Evolutionary conservation across 768 basidiomycete genomes (phyloP).

Genomic region (Kwoniella sp.): DNA sequence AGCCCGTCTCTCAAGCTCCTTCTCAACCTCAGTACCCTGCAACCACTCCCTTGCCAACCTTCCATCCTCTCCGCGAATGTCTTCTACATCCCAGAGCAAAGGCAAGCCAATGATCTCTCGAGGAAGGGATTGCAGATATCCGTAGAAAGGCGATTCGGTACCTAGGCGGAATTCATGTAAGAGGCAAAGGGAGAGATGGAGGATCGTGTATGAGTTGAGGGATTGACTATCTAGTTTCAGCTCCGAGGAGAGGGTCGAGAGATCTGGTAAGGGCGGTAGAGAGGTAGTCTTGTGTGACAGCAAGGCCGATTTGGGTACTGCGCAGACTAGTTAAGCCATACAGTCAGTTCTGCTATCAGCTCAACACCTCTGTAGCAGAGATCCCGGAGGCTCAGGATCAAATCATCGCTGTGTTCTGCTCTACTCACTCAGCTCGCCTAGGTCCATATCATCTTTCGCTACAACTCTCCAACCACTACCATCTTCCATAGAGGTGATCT

Average conservation of each 20-base stretch:
- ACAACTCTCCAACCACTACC: slow-evolving; percentile 31
- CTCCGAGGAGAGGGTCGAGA: neutral
- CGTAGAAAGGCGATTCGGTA: slow-evolving; percentile 47
- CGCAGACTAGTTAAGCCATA: slow-evolving; percentile 22
- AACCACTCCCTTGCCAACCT: slow-evolving; percentile 42
- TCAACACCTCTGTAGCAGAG: too few species aligned
- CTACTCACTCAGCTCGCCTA: slow-evolving; percentile 30
- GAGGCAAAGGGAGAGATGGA: slow-evolving; percentile 52
- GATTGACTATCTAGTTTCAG: neutral
- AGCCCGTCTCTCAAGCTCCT: slow-evolving; percentile 34
- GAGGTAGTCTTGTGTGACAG: slow-evolving; percentile 25
- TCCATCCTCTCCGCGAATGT: slow-evolving; percentile 41
- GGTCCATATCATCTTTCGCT: slow-evolving; percentile 11
- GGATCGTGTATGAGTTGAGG: slow-evolving; percentile 25
- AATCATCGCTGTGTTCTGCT: too few species aligned
- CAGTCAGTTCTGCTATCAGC: too few species aligned
- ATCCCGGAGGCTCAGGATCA: too few species aligned
- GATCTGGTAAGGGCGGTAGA: slow-evolving; percentile 10
- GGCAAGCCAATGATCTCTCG: slow-evolving; percentile 40
- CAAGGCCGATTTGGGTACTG: slow-evolving; percentile 32
- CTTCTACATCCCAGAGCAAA: slow-evolving; percentile 51
- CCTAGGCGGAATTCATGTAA: slow-evolving; percentile 54
- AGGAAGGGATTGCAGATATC: slow-evolving; percentile 56
- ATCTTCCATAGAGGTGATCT: slow-evolving; percentile 26
- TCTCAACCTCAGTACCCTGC: slow-evolving; percentile 47